A percentile compares a stretch with the other conserved stretches of the same genome.
These are phyloP conservation scores for Exidia glandulosa DNA, from an alignment of 768 basidiomycete genomes.

Conservation along the genomic window DNA sequence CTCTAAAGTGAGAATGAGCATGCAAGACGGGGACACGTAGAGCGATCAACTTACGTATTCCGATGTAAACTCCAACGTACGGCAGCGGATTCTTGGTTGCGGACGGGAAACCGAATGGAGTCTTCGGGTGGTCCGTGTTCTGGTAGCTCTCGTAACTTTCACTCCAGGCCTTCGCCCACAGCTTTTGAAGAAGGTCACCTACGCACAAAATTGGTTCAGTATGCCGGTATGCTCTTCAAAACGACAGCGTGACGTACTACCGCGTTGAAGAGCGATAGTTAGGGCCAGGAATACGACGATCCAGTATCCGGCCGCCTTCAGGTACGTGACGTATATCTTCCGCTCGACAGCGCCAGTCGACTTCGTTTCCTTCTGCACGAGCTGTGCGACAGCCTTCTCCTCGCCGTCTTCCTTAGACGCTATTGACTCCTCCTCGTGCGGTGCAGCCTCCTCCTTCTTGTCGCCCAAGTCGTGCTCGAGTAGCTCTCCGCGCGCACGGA, in stretches of 20 bases:
- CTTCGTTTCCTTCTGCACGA: not conserved
- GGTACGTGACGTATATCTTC: not conserved
- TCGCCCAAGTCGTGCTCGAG: conserved; percentile 15
- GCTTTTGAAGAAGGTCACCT: too few relatives aligned
- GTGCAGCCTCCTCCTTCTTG: conserved; percentile 11
- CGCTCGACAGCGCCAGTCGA: not conserved
- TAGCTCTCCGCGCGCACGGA: conserved; percentile 49
- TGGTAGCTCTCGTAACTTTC: not conserved
- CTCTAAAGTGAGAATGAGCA: not conserved
- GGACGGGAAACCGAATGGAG: not conserved
- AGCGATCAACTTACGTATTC: not conserved
- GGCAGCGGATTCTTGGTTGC: not conserved
- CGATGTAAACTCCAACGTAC: not conserved
- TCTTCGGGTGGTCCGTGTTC: not conserved
- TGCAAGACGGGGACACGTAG: not conserved
- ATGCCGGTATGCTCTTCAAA: not conserved
- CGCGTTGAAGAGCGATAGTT: too few relatives aligned
- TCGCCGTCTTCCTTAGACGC: not conserved
- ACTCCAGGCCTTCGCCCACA: too few relatives aligned
- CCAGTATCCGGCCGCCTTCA: too few relatives aligned
- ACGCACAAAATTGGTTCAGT: not conserved
- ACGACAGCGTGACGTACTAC: not conserved
- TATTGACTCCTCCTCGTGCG: not conserved
- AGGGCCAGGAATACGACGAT: too few relatives aligned
- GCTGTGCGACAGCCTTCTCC: not conserved